These are phyloP conservation scores for Scedosporium minutisporum DNA, from an alignment of 2,329 filamentous ascomycete genomes.

Conservation along the genomic window DNA sequence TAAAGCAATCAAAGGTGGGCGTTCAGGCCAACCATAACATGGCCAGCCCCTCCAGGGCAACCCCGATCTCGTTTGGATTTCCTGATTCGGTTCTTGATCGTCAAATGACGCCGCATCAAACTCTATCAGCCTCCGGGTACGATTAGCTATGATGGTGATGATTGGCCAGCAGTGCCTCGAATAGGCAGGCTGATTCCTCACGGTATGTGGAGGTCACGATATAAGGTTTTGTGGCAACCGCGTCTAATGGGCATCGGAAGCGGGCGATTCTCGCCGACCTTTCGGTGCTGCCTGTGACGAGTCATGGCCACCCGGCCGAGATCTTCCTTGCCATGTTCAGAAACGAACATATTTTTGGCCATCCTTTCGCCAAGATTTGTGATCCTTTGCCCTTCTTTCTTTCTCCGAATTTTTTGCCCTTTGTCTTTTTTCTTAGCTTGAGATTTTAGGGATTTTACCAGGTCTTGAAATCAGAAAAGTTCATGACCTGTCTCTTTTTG, in stretches of 20 bases:
- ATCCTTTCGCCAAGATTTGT: not conserved
- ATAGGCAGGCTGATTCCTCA: not conserved
- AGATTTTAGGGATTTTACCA: too few relatives aligned
- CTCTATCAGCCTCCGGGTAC: not conserved
- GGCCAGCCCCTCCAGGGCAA: not conserved
- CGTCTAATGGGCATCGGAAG: not conserved
- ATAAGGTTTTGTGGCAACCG: not conserved
- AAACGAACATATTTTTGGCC: not conserved
- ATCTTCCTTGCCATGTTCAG: too few relatives aligned
- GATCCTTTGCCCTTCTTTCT: not conserved
- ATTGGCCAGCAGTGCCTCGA: not conserved
- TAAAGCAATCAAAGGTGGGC: not conserved
- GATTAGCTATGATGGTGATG: too few relatives aligned
- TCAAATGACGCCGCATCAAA: not conserved
- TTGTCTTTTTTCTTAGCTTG: not conserved
- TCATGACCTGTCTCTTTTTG: not conserved
- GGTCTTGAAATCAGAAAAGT: not conserved
- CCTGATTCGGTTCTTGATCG: not conserved
- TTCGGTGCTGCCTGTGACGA: not conserved
- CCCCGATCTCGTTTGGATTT: not conserved
- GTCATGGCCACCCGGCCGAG: not conserved
- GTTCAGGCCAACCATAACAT: not conserved
- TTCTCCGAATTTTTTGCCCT: not conserved
- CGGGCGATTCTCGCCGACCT: not conserved
- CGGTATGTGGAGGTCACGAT: not conserved